Evolutionary conservation across 352 stramenopile species (phyloP).

Genomic region (Globisporangium ultimum): DNA sequence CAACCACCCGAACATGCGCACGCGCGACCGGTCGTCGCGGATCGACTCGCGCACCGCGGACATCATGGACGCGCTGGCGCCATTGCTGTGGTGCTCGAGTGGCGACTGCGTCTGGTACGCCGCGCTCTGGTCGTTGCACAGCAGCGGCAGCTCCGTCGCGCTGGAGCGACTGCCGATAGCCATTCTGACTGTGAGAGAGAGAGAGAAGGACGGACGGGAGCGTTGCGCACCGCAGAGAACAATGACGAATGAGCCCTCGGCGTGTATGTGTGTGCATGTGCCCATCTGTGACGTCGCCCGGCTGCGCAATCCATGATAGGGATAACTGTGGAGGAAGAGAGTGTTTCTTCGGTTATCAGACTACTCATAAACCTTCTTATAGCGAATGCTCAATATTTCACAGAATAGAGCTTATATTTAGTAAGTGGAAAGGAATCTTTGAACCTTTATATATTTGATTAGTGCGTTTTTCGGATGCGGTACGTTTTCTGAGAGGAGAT

Average conservation of each 20-base stretch:
- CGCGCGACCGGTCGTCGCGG: slow-evolving; percentile 31
- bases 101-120: slow-evolving; percentile 4
- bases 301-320: not conserved
- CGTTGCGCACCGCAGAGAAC: not conserved
- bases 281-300: slow-evolving; percentile 4
- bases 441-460: too few species aligned
- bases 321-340: not conserved
- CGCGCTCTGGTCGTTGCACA: slow-evolving; percentile 2
- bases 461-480: too few species aligned
- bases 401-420: too few species aligned
- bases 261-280: slow-evolving; percentile 1
- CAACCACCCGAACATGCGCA: slow-evolving; percentile 36
- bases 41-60: slow-evolving; percentile 16
- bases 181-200: not conserved
- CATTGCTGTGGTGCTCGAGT: not conserved
- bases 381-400: not conserved
- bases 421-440: too few species aligned
- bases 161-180: not conserved
- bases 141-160: slow-evolving; percentile 20
- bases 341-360: too few species aligned
- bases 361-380: not conserved
- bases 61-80: slow-evolving; percentile 2
- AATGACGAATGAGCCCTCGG: not conserved
- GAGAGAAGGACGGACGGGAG: not conserved
- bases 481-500: not conserved